Conservation (phyloP, 306 rosid genomes). For the Citrullus mucosospermus region DNA sequence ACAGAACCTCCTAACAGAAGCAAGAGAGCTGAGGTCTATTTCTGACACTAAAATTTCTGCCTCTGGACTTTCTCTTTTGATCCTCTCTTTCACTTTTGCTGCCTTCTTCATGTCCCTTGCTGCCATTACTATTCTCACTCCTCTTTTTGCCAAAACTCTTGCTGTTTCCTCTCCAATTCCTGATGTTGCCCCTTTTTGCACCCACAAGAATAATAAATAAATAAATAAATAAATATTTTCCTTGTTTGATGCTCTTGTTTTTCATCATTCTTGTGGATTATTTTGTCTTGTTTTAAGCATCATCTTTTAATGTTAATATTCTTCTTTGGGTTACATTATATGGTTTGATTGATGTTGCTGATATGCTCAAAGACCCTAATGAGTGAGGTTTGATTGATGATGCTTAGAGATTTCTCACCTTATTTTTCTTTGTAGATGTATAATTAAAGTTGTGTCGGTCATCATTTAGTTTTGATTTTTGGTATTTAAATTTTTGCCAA, state of each 20-base stretch:
- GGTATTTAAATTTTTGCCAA: too few species aligned
- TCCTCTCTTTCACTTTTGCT: slow-evolving; percentile 41
- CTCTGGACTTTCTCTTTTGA: slow-evolving; percentile 48
- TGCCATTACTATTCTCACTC: slow-evolving; percentile 69
- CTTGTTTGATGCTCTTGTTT: too few species aligned
- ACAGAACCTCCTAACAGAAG: slow-evolving; percentile 67
- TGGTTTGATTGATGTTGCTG: neutral
- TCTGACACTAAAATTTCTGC: slow-evolving; percentile 59
- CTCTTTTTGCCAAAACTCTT: slow-evolving; percentile 78
- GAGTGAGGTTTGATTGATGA: neutral
- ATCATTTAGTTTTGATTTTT: too few species aligned
- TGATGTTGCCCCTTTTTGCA: slow-evolving; percentile 57
- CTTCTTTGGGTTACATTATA: neutral
- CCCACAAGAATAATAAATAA: neutral
- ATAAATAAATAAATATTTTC: too few species aligned
- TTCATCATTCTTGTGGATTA: neutral
- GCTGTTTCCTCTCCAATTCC: slow-evolving; percentile 98
- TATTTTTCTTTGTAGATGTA: neutral
- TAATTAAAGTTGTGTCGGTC: neutral
- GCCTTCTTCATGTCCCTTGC: slow-evolving; percentile 73
- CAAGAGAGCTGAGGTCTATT: slow-evolving; percentile 79
- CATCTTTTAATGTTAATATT: too few species aligned
- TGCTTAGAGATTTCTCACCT: neutral
- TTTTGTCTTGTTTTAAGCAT: neutral
- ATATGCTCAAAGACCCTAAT: too few species aligned